Percentiles rank a stretch among this genome's conserved stretches.
Evolutionary conservation across 2,329 filamentous ascomycete species (phyloP).

Genomic region (Botrytis aclada): DNA sequence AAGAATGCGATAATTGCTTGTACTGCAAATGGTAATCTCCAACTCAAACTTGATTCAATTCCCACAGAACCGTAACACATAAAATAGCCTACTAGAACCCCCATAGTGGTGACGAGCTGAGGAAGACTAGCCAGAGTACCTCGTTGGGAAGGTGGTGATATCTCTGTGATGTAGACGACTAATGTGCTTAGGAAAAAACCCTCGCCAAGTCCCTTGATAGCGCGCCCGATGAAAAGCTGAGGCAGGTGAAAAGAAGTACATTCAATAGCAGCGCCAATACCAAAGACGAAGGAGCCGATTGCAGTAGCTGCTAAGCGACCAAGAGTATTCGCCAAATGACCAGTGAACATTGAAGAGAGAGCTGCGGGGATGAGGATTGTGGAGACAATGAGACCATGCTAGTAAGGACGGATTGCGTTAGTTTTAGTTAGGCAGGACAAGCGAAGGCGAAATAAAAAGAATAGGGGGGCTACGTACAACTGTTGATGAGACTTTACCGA

Average conservation of each 20-base stretch:
- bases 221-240: slow-evolving; percentile 54
- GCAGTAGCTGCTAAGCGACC: slow-evolving; percentile 50
- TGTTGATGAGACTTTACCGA: slow-evolving; percentile 50
- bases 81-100: slow-evolving; percentile 56
- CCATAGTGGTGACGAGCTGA: slow-evolving; percentile 51
- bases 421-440: neutral
- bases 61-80: slow-evolving; percentile 54
- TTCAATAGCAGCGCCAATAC: slow-evolving; percentile 52
- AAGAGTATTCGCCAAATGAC: slow-evolving; percentile 50
- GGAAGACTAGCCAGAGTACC: slow-evolving; percentile 52
- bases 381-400: slow-evolving; percentile 56
- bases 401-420: neutral
- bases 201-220: slow-evolving; percentile 56
- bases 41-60: slow-evolving; percentile 49
- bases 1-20: slow-evolving; percentile 43
- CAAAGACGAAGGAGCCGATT: slow-evolving; percentile 51
- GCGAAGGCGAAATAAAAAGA: neutral
- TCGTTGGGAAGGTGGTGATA: slow-evolving; percentile 50
- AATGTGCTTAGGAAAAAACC: slow-evolving; percentile 57
- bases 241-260: slow-evolving; percentile 45
- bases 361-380: slow-evolving; percentile 56
- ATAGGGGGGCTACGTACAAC: slow-evolving; percentile 32
- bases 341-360: slow-evolving; percentile 55
- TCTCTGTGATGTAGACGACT: slow-evolving; percentile 58
- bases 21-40: slow-evolving; percentile 55